phyloP scores from a whole-genome alignment of 805 yeast species.

The Saccharomycopsis olivae region DNA sequence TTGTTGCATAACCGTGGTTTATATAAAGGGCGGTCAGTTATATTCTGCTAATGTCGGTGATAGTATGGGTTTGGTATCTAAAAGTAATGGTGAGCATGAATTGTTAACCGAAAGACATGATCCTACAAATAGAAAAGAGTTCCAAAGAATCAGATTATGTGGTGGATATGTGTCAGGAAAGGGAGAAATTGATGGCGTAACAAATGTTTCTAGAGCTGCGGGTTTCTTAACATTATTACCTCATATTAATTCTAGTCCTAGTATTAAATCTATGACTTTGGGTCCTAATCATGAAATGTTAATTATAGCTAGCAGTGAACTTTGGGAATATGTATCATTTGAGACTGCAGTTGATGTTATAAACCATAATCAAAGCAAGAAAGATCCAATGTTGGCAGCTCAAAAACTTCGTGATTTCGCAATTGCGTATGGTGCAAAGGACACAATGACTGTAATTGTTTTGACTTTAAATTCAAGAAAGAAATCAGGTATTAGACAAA shows the following conservation, averaged over 20 bases:
- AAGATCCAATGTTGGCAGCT: constrained; percentile 85
- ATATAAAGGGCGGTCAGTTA: constrained; percentile 56
- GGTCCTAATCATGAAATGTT: constrained; percentile 72
- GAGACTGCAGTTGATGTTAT: constrained; percentile 88
- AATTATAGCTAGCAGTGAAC: constrained; percentile 68
- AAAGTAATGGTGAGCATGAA: constrained; percentile 72
- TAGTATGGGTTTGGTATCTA: constrained; percentile 68
- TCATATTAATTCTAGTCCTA: constrained; percentile 83
- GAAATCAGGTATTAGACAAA: constrained; percentile 4
- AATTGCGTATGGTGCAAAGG: constrained; percentile 78
- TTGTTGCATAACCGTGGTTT: constrained; percentile 73
- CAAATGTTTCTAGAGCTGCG: constrained; percentile 80
- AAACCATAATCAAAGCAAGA: constrained; percentile 67
- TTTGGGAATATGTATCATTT: constrained; percentile 78
- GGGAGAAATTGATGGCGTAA: constrained; percentile 75
- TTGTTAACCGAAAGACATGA: constrained; percentile 69
- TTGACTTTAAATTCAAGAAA: constrained; percentile 48
- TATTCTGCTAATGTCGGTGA: constrained; percentile 91
- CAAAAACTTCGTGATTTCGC: constrained; percentile 91
- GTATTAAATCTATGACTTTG: constrained; percentile 49
- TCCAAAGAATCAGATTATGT: constrained; percentile 78
- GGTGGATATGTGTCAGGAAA: constrained; percentile 86
- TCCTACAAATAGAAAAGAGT: constrained; percentile 68
- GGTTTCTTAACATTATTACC: constrained; percentile 84
- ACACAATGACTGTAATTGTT: constrained; percentile 73